phyloP scores from a whole-genome alignment of 1,139 yeast genomes.

The Debaryomyces sp. region DNA sequence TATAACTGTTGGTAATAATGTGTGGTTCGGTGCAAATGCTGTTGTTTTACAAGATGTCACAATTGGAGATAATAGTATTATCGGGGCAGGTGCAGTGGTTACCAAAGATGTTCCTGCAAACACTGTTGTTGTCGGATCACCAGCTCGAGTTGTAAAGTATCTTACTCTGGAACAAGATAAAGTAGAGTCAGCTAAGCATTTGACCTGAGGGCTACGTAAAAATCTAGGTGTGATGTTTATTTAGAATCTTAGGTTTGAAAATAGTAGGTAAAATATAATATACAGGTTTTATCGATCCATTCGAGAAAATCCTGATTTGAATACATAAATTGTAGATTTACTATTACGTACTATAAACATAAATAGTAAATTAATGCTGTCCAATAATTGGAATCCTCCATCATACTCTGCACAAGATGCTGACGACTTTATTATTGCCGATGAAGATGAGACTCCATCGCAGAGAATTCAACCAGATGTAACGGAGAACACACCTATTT shows the following conservation, averaged over 20 bases:
- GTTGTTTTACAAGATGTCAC: constrained; percentile 66
- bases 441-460: constrained; percentile 19
- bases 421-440: constrained; percentile 32
- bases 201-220: not conserved
- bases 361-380: constrained; percentile 7
- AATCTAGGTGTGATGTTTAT: not conserved
- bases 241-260: not conserved
- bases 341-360: not conserved
- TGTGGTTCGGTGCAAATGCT: constrained; percentile 65
- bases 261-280: not conserved
- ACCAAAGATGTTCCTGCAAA: constrained; percentile 55
- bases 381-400: constrained; percentile 14
- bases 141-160: constrained; percentile 52
- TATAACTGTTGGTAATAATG: constrained; percentile 60
- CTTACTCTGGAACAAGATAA: constrained; percentile 18
- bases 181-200: not conserved
- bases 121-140: constrained; percentile 61
- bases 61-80: constrained; percentile 62
- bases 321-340: not conserved
- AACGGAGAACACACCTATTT: constrained; percentile 2
- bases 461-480: constrained; percentile 4
- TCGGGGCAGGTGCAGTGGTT: constrained; percentile 72
- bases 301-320: not conserved
- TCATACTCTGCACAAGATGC: constrained; percentile 17
- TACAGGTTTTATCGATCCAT: not conserved